These are phyloP conservation scores for Protomyces gravidus DNA, from an alignment of 1,139 yeast genomes.

Conservation along the genomic window DNA sequence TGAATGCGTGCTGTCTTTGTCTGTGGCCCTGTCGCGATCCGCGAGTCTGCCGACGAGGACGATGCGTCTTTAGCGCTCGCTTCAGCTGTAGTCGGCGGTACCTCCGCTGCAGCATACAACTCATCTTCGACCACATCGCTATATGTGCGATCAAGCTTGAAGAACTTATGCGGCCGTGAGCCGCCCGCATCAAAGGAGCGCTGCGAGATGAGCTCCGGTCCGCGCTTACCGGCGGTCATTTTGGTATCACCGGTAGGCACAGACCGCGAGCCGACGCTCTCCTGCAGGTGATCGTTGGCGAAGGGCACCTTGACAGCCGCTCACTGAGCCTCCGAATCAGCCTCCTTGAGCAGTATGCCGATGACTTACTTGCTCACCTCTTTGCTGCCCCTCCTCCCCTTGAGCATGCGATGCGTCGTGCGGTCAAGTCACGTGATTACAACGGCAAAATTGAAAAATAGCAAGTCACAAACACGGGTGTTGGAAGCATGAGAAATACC, in stretches of 20 bases:
- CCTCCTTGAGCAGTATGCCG: too few species aligned
- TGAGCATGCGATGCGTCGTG: neutral
- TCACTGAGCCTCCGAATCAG: too few species aligned
- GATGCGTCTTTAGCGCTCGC: neutral
- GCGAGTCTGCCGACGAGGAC: constrained; percentile 27
- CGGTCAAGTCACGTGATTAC: too few species aligned
- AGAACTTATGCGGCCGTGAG: constrained; percentile 32
- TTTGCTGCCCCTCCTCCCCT: too few species aligned
- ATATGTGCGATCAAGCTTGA: constrained; percentile 35
- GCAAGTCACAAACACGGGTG: neutral
- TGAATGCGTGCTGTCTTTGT: constrained; percentile 26
- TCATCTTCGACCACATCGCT: constrained; percentile 37
- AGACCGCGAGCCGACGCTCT: neutral
- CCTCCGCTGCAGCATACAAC: constrained; percentile 30
- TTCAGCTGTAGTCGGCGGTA: neutral
- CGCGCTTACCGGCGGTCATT: neutral
- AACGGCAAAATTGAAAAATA: neutral
- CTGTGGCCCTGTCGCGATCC: constrained; percentile 28
- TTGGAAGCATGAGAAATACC: too few species aligned
- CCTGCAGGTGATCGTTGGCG: neutral
- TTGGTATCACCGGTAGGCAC: neutral
- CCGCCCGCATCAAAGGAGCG: constrained; percentile 15
- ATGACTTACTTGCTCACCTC: too few species aligned
- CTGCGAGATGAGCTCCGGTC: constrained; percentile 2
- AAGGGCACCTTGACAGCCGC: neutral